Evolutionary conservation across 2,329 filamentous ascomycete genomes (phyloP).

Genomic region (Xylariaceae sp.): DNA sequence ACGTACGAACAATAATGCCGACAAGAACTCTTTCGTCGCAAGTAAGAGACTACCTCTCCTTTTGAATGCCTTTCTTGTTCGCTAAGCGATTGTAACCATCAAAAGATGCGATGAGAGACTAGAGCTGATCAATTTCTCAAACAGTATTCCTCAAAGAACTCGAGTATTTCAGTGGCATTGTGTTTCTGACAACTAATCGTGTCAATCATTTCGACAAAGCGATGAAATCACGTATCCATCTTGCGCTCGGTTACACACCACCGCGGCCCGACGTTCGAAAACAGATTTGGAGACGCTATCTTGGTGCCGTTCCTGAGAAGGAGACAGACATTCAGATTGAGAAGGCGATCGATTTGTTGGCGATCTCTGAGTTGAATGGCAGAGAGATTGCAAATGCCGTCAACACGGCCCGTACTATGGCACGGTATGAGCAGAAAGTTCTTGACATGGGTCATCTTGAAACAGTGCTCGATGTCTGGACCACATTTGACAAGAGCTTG

Average conservation of each 20-base stretch:
- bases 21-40: slow-evolving; percentile 26
- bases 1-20: slow-evolving; percentile 19
- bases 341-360: slow-evolving; percentile 13
- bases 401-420: slow-evolving; percentile 27
- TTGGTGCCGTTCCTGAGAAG: slow-evolving; percentile 11
- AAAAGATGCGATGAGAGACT: neutral
- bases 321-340: slow-evolving; percentile 16
- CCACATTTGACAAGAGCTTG: slow-evolving; percentile 24
- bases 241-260: slow-evolving; percentile 34
- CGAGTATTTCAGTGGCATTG: slow-evolving; percentile 41
- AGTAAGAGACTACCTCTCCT: slow-evolving; percentile 13
- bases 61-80: neutral
- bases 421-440: slow-evolving; percentile 21
- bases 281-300: slow-evolving; percentile 26
- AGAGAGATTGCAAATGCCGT: slow-evolving; percentile 29
- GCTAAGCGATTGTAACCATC: neutral
- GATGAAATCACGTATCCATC: slow-evolving; percentile 42
- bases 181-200: slow-evolving; percentile 45
- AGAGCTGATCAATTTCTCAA: neutral
- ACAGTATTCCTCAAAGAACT: slow-evolving; percentile 40
- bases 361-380: slow-evolving; percentile 20
- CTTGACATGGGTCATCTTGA: slow-evolving; percentile 25
- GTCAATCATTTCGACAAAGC: slow-evolving; percentile 40
- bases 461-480: slow-evolving; percentile 27
- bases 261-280: slow-evolving; percentile 21